These are phyloP conservation scores for Fusarium veterinarium DNA, from an alignment of 2,329 filamentous ascomycete genomes.

Conservation along the genomic window DNA sequence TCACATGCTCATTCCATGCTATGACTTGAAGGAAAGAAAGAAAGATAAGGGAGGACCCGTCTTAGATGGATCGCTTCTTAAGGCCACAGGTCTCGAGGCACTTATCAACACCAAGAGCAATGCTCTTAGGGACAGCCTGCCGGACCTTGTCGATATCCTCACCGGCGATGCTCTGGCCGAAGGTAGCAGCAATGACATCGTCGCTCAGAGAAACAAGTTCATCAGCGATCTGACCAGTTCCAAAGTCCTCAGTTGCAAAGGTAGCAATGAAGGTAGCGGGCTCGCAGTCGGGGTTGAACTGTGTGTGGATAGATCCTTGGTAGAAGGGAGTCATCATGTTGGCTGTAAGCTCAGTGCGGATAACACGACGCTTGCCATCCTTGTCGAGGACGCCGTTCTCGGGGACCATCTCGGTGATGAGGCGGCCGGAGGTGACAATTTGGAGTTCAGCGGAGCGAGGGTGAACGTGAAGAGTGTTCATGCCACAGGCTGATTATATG, in stretches of 20 bases:
- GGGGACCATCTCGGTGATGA: slow-evolving; percentile 64
- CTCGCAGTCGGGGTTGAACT: slow-evolving; percentile 67
- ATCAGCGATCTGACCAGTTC: slow-evolving; percentile 62
- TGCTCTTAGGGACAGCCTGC: slow-evolving; percentile 55
- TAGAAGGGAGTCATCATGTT: slow-evolving; percentile 66
- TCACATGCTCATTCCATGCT: not conserved
- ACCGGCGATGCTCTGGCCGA: slow-evolving; percentile 59
- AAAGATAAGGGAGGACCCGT: not conserved
- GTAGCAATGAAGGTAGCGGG: slow-evolving; percentile 62
- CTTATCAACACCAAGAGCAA: slow-evolving; percentile 63
- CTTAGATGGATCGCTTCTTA: slow-evolving; percentile 54
- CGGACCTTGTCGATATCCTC: slow-evolving; percentile 60
- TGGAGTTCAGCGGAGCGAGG: slow-evolving; percentile 65
- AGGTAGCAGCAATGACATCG: slow-evolving; percentile 59
- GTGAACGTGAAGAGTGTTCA: slow-evolving; percentile 68
- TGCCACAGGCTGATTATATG: slow-evolving; percentile 57
- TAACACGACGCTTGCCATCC: slow-evolving; percentile 55
- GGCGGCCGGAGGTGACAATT: slow-evolving; percentile 60
- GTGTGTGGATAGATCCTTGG: slow-evolving; percentile 65
- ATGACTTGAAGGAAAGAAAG: not conserved
- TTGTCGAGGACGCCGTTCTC: slow-evolving; percentile 60
- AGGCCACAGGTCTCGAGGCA: slow-evolving; percentile 55
- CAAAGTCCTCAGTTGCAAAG: slow-evolving; percentile 63
- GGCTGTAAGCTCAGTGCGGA: slow-evolving; percentile 54
- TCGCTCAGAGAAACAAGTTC: slow-evolving; percentile 60